Evolutionary conservation across 495 filamentous ascomycete genomes (phyloP), one percentile per base, ranked within the genome.

Genomic region (Talaromyces ruber): DNA sequence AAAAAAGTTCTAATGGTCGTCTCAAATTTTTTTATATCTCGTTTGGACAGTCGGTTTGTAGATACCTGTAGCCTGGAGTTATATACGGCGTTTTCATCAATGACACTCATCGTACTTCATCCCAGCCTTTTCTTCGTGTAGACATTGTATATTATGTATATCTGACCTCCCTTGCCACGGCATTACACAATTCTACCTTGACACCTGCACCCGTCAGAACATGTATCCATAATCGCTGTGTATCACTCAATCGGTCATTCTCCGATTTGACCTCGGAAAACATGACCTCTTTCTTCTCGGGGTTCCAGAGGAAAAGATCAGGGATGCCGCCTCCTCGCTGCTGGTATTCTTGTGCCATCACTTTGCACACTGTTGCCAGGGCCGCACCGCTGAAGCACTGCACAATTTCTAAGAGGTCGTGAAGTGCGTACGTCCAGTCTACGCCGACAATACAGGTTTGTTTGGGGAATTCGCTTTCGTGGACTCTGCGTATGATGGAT

Each of bases 161-260:
- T 61, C 76, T 79, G 16, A 86, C 82, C 71, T 96, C 88, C 71
- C 76, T 87, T 43, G 92, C 90, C 70, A 92, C 83, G 7, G 90
- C 93, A 78, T 93, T 87, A 74, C 92, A 97, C 60, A 98, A 72
- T 72, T 96, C 92, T 28, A 98, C 93, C 65, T 76, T 81, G 12
- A 98, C 81, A 1, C 93, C 92, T 3, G 92, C 92, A 2, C 86
- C 86, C 4, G 84, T 86, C 55, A 98, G 76, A 2, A 97, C 91
- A 80, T 97, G 90, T 66, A 97, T 97, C 94, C 94, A 98, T 43
- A 98, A 78, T 65, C 94, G 81, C 75, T 98, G 94, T 34, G 92
- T 95, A 80, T 98, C 94, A 74, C 93, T 97, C 69, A 98, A 78
- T 32, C 92, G 84, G 79, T 98, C 94, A 77, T 97, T 97, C 75